Evolutionary conservation across 106 monocot genomes (phyloP).

Genomic region (Allium sativum): DNA sequence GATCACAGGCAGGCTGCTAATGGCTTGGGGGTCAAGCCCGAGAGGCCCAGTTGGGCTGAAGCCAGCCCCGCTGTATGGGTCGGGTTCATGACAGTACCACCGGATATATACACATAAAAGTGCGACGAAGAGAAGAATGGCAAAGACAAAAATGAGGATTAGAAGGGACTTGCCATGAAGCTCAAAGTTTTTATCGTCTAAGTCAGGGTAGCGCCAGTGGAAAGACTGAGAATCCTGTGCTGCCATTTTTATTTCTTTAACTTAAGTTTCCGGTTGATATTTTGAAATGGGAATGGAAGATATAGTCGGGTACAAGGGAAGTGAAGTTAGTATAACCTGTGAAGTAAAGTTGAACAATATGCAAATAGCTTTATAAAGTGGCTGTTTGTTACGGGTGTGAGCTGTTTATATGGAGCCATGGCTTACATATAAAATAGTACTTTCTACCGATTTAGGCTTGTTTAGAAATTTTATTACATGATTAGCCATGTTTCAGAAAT

Average conservation of each 20-base stretch:
- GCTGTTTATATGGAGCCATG: no score
- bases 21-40: slow-evolving; percentile 15
- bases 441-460: no score
- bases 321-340: no score
- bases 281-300: not conserved
- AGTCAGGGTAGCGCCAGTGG: slow-evolving; percentile 23
- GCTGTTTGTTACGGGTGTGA: no score
- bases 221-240: slow-evolving; percentile 16
- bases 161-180: slow-evolving; percentile 12
- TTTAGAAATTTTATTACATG: no score
- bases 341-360: no score
- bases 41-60: not conserved
- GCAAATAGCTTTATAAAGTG: no score
- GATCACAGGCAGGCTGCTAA: slow-evolving; percentile 6
- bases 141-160: slow-evolving; percentile 12
- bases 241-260: slow-evolving; percentile 4
- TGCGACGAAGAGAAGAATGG: slow-evolving; percentile 11
- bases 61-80: not conserved
- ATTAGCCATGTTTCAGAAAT: no score
- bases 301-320: not conserved
- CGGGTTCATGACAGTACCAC: slow-evolving; percentile 9
- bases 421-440: no score
- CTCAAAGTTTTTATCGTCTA: slow-evolving; percentile 38
- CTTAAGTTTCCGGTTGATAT: not conserved
- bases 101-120: slow-evolving; percentile 23